Conservation (phyloP, 441 rosid genomes). For the Bocquillonia castaneifolia region DNA sequence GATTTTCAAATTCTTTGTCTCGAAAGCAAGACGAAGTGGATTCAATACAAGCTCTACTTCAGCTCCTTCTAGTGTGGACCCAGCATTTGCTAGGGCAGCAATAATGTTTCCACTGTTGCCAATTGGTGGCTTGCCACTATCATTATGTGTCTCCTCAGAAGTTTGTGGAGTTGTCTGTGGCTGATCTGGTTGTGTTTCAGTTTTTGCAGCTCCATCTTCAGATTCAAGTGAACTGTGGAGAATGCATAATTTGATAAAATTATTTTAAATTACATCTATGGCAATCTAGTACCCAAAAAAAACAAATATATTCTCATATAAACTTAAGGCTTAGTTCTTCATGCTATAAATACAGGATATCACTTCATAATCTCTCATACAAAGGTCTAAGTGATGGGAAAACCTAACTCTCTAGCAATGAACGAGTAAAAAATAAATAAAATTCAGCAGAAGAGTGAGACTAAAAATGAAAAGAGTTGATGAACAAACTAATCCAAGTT, state of each 20-base stretch:
- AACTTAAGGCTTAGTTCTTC: too few relatives aligned
- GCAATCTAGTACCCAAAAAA: neutral
- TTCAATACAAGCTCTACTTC: constrained; percentile 83
- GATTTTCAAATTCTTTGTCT: constrained; percentile 83
- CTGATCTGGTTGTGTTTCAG: constrained; percentile 46
- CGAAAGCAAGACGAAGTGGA: constrained; percentile 90
- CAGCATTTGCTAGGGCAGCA: constrained; percentile 76
- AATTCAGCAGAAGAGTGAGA: too few relatives aligned
- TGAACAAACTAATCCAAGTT: constrained; percentile 6
- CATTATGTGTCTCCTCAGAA: constrained; percentile 39
- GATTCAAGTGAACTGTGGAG: constrained; percentile 52
- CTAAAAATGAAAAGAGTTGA: too few relatives aligned
- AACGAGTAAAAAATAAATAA: too few relatives aligned
- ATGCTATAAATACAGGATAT: too few relatives aligned
- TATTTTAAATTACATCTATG: constrained; percentile 3
- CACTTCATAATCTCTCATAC: too few relatives aligned
- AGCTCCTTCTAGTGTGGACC: constrained; percentile 73
- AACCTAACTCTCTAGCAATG: too few relatives aligned
- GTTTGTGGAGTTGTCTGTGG: constrained; percentile 27
- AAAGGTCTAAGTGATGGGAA: too few relatives aligned
- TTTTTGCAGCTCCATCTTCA: constrained; percentile 47
- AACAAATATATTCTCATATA: neutral
- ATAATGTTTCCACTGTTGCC: constrained; percentile 39
- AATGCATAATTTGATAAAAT: constrained; percentile 4
- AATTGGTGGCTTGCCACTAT: constrained; percentile 37